These are phyloP conservation scores for Paxillus involutus DNA, from an alignment of 768 basidiomycete species.

Conservation along the genomic window DNA sequence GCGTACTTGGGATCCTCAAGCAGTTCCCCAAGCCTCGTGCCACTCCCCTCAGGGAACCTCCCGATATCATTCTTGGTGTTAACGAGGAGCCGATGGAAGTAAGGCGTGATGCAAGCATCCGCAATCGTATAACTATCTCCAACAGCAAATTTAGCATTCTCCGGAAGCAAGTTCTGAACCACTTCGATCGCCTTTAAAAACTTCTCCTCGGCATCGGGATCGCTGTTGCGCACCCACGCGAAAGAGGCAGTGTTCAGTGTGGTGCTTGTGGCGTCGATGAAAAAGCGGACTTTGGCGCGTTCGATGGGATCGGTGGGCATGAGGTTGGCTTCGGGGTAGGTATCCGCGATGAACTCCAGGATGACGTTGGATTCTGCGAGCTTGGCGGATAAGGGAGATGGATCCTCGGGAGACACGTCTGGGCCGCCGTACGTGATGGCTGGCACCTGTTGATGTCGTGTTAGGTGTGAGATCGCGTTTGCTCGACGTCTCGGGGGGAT, in stretches of 20 bases:
- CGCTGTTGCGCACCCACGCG: slow-evolving; percentile 35
- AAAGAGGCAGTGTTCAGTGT: slow-evolving; percentile 40
- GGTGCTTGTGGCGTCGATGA: slow-evolving; percentile 52
- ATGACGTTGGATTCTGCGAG: slow-evolving; percentile 65
- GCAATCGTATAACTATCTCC: slow-evolving; percentile 54
- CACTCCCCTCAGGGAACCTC: slow-evolving; percentile 46
- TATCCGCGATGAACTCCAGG: slow-evolving; percentile 62
- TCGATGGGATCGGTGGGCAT: slow-evolving; percentile 52
- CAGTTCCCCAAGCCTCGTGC: slow-evolving; percentile 39
- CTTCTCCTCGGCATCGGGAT: slow-evolving; percentile 31
- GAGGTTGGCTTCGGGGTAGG: slow-evolving; percentile 43
- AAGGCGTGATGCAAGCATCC: slow-evolving; percentile 58
- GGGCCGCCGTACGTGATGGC: slow-evolving; percentile 62
- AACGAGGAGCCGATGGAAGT: slow-evolving; percentile 49
- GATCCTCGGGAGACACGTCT: slow-evolving; percentile 47
- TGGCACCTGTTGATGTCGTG: slow-evolving; percentile 40
- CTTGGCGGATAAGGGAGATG: slow-evolving; percentile 56
- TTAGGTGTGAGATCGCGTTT: not conserved
- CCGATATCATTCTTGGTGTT: slow-evolving; percentile 49
- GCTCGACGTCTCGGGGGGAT: no score
- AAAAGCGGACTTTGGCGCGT: slow-evolving; percentile 58
- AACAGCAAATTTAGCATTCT: slow-evolving; percentile 34
- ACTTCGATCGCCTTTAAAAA: slow-evolving; percentile 43
- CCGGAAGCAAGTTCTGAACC: slow-evolving; percentile 50
- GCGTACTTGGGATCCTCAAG: slow-evolving; percentile 45